These are phyloP conservation scores for Ichthyophthirius multifiliis DNA, from an alignment of 169 alveolate species.

Conservation along the genomic window DNA sequence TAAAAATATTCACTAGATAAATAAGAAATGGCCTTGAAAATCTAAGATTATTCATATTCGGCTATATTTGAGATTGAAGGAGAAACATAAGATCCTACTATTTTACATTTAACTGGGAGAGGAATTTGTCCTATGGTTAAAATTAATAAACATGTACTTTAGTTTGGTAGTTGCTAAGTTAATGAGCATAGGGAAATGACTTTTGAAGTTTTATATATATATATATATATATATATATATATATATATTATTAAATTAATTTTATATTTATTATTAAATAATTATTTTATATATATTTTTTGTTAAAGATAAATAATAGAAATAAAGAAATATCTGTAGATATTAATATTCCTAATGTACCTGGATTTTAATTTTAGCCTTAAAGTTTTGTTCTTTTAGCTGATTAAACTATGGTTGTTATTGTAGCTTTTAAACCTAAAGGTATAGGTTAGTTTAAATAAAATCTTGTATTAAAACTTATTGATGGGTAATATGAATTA, in stretches of 20 bases:
- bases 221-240: too few species aligned
- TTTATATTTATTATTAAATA: neutral
- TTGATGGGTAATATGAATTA: constrained; percentile 65
- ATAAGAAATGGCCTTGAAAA: constrained; percentile 53
- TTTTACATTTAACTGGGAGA: constrained; percentile 76
- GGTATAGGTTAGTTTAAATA: constrained; percentile 72
- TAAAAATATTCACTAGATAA: constrained; percentile 38
- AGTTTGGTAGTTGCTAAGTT: constrained; percentile 78
- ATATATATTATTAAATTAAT: neutral
- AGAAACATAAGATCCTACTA: constrained; percentile 59
- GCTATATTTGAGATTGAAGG: constrained; percentile 65
- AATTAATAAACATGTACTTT: constrained; percentile 49
- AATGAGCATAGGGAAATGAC: constrained; percentile 58
- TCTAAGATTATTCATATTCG: constrained; percentile 52
- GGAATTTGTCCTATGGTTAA: constrained; percentile 76
- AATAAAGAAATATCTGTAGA: constrained; percentile 80
- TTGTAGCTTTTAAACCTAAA: constrained; percentile 77
- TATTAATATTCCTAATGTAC: constrained; percentile 67
- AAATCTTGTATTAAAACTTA: constrained; percentile 52
- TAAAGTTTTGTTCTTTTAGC: constrained; percentile 63
- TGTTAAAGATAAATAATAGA: constrained; percentile 66
- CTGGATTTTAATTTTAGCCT: constrained; percentile 59
- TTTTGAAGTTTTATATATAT: too few species aligned
- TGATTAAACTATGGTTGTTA: constrained; percentile 54
- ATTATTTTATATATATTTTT: neutral